Percentiles rank a stretch among this genome's conserved stretches.
Evolutionary conservation across 495 filamentous ascomycete genomes (phyloP).

Genomic region (Penicillium cataractarum): DNA sequence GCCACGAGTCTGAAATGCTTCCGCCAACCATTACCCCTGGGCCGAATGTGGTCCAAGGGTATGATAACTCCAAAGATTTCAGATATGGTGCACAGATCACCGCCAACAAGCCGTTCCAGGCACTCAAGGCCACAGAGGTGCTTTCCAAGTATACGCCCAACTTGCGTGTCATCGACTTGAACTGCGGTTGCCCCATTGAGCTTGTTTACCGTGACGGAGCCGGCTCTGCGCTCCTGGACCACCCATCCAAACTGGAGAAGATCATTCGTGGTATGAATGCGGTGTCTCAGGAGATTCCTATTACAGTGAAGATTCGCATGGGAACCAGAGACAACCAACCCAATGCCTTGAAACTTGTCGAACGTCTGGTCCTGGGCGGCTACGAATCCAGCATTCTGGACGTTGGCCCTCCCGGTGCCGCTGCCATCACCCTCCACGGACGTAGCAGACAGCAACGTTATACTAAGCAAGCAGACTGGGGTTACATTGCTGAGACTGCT

Average conservation of each 20-base stretch:
- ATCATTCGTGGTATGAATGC: constrained; percentile 94
- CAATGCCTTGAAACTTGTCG: constrained; percentile 77
- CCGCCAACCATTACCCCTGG: constrained; percentile 59
- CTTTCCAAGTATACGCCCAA: constrained; percentile 75
- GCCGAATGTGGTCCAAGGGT: constrained; percentile 61
- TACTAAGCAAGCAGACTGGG: constrained; percentile 86
- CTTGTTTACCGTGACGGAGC: constrained; percentile 83
- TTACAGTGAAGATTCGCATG: constrained; percentile 93
- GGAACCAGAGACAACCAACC: constrained; percentile 80
- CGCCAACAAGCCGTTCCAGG: constrained; percentile 84
- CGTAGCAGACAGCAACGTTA: constrained; percentile 93
- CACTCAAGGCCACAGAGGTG: constrained; percentile 82
- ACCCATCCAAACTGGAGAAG: constrained; percentile 80
- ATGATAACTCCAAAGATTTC: constrained; percentile 79
- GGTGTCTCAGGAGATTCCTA: constrained; percentile 83
- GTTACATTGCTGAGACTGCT: constrained; percentile 87
- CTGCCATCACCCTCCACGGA: constrained; percentile 92
- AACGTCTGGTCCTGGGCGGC: constrained; percentile 80
- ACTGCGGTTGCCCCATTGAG: constrained; percentile 97
- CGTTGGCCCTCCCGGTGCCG: constrained; percentile 76
- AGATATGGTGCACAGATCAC: constrained; percentile 92
- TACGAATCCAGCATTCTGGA: constrained; percentile 61
- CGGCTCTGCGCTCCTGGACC: constrained; percentile 92
- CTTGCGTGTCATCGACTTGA: constrained; percentile 87
- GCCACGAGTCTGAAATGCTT: constrained; percentile 76